Conservation (phyloP, 2,329 filamentous ascomycete genomes). For the Tolypocladium tundrense region DNA sequence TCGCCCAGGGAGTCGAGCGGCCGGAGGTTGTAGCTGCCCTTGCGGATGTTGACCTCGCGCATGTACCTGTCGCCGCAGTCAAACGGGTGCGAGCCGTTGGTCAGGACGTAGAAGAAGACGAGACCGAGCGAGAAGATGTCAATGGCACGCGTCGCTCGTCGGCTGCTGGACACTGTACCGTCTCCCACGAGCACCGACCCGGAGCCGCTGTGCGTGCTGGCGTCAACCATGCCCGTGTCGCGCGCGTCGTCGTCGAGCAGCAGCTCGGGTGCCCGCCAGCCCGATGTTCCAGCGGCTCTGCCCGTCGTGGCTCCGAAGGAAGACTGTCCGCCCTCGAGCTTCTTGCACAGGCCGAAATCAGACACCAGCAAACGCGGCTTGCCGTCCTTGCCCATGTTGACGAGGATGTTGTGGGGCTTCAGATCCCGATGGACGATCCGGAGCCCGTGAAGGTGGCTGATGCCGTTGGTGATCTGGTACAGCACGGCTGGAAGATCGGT, state of each 20-base stretch:
- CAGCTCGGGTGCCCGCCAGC: constrained; percentile 93
- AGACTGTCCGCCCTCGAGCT: constrained; percentile 85
- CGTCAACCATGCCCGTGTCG: constrained; percentile 34
- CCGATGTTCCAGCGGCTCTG: constrained; percentile 84
- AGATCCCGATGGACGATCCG: constrained; percentile 95
- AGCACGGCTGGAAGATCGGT: constrained; percentile 70
- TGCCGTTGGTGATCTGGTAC: constrained; percentile 80
- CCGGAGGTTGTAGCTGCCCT: constrained; percentile 65
- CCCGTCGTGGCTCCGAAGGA: constrained; percentile 92
- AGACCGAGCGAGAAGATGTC: constrained; percentile 96
- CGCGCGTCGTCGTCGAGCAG: constrained; percentile 68
- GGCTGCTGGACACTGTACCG: constrained; percentile 46
- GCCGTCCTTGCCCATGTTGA: constrained; percentile 60
- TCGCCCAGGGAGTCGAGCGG: constrained; percentile 68
- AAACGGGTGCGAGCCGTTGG: constrained; percentile 83
- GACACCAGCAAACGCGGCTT: constrained; percentile 84
- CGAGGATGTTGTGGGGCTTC: constrained; percentile 95
- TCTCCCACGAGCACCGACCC: constrained; percentile 47
- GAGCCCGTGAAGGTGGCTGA: constrained; percentile 80
- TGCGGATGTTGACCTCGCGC: constrained; percentile 94
- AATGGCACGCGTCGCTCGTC: constrained; percentile 87
- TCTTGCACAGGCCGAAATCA: constrained; percentile 96
- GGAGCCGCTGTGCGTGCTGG: constrained; percentile 50
- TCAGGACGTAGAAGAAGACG: constrained; percentile 99
- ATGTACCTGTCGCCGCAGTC: constrained; percentile 92